A percentile compares a stretch with the other conserved stretches of the same genome.
Conservation (phyloP, 352 stramenopile species). For the Phytophthora aleatoria region DNA sequence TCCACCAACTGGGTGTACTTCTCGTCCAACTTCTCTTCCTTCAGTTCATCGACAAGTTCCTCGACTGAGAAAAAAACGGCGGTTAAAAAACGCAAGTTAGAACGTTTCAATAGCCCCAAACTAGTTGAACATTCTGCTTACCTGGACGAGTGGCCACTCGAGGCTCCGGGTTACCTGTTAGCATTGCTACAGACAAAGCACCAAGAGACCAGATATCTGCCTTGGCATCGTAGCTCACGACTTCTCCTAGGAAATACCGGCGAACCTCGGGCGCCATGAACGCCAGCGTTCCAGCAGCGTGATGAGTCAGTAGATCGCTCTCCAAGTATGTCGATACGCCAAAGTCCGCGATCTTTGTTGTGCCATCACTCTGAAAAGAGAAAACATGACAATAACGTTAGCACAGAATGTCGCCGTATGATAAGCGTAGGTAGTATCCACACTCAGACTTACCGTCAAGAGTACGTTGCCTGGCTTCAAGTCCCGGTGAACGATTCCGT, state of each 20-base stretch:
- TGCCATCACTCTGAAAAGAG: conserved; percentile 50
- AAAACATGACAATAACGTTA: not conserved
- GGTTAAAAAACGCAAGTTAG: conserved; percentile 5
- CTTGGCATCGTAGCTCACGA: conserved; percentile 67
- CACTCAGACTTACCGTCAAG: conserved; percentile 49
- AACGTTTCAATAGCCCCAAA: not conserved
- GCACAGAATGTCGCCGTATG: not conserved
- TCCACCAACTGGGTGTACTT: conserved; percentile 49
- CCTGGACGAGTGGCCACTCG: conserved; percentile 66
- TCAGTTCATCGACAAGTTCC: conserved; percentile 59
- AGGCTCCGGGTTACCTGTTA: conserved; percentile 68
- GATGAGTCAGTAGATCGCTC: conserved; percentile 71
- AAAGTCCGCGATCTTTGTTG: conserved; percentile 83
- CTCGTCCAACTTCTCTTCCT: conserved; percentile 27
- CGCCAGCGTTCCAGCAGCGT: conserved; percentile 73
- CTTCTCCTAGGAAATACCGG: conserved; percentile 72
- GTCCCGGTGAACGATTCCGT: conserved; percentile 76
- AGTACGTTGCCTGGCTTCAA: conserved; percentile 83
- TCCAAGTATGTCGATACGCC: conserved; percentile 83
- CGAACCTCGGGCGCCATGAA: conserved; percentile 86
- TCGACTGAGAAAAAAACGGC: conserved; percentile 41
- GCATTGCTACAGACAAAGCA: conserved; percentile 71
- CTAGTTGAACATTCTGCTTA: conserved; percentile 21
- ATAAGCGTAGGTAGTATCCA: not conserved
- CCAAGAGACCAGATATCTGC: conserved; percentile 85